Percentiles rank a stretch among this genome's conserved stretches.
These are phyloP conservation scores for Ogataea pilisensis DNA, from an alignment of 805 yeast species.

Conservation along the genomic window DNA sequence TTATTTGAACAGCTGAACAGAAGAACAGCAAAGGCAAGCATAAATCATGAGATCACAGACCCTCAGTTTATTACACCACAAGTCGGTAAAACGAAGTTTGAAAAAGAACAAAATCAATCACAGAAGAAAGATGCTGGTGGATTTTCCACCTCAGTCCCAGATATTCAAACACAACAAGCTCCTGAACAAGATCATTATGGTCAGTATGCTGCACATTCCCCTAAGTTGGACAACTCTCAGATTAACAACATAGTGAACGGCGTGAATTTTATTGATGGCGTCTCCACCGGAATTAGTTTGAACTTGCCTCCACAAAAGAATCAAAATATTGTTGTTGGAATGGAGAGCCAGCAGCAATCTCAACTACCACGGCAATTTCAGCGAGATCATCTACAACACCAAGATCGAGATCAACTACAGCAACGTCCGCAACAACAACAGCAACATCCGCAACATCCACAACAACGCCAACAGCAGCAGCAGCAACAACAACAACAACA, in stretches of 20 bases:
- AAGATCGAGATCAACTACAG: constrained; percentile 3
- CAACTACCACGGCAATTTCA: not conserved
- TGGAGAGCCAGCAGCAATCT: not conserved
- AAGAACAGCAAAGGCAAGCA: constrained; percentile 51
- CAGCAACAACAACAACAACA: constrained; percentile 4
- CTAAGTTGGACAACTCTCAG: constrained; percentile 18
- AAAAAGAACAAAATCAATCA: constrained; percentile 11
- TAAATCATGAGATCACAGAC: constrained; percentile 18
- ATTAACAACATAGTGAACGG: constrained; percentile 26
- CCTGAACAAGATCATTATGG: constrained; percentile 2
- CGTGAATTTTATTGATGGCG: constrained; percentile 33
- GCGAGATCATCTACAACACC: not conserved
- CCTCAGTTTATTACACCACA: constrained; percentile 27
- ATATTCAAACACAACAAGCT: not conserved
- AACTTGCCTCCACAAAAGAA: constrained; percentile 16
- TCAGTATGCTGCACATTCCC: constrained; percentile 10
- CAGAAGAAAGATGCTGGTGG: constrained; percentile 5
- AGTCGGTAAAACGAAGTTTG: constrained; percentile 23
- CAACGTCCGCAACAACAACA: not conserved
- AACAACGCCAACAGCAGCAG: not conserved
- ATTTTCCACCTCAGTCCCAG: constrained; percentile 9
- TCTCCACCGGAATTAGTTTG: constrained; percentile 30
- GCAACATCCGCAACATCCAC: not conserved
- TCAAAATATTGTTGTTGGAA: not conserved
- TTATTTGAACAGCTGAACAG: constrained; percentile 74